phyloP scores from a whole-genome alignment of 2,329 filamentous ascomycete genomes.

The Penicillium glabrum region DNA sequence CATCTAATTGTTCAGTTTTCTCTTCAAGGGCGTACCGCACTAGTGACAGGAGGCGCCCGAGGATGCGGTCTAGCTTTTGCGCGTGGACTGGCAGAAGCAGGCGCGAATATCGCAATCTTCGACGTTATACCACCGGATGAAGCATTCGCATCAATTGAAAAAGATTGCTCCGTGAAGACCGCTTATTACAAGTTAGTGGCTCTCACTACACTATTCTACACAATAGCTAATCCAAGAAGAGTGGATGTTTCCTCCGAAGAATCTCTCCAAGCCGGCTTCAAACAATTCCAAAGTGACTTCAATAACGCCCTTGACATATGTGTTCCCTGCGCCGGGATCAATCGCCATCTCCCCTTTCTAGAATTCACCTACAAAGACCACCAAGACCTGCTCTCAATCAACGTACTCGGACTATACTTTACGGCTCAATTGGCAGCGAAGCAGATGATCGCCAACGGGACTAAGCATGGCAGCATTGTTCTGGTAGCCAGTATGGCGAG shows the following conservation, averaged over 20 bases:
- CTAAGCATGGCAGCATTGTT: constrained; percentile 53
- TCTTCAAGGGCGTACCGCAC: constrained; percentile 48
- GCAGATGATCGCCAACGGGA: constrained; percentile 54
- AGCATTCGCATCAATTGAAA: constrained; percentile 43
- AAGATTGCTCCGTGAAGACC: constrained; percentile 44
- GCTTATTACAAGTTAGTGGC: constrained; percentile 39
- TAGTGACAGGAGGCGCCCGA: constrained; percentile 50
- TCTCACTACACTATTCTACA: not conserved
- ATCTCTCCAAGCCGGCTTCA: constrained; percentile 33
- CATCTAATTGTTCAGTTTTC: constrained; percentile 43
- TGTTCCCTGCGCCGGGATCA: constrained; percentile 49
- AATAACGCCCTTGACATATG: constrained; percentile 44
- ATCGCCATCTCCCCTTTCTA: constrained; percentile 46
- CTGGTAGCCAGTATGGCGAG: constrained; percentile 56
- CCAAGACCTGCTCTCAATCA: constrained; percentile 44
- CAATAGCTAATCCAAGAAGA: constrained; percentile 16
- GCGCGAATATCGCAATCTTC: constrained; percentile 48
- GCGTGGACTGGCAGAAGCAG: constrained; percentile 47
- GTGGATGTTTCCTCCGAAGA: constrained; percentile 42
- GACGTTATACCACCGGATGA: constrained; percentile 45
- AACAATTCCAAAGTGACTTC: constrained; percentile 36
- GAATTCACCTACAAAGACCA: constrained; percentile 46
- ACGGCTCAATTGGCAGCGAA: constrained; percentile 51
- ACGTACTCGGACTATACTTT: constrained; percentile 48
- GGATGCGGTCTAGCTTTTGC: constrained; percentile 50